Conservation (phyloP, 495 filamentous ascomycete genomes). For the Aspergillus cavernicola region DNA sequence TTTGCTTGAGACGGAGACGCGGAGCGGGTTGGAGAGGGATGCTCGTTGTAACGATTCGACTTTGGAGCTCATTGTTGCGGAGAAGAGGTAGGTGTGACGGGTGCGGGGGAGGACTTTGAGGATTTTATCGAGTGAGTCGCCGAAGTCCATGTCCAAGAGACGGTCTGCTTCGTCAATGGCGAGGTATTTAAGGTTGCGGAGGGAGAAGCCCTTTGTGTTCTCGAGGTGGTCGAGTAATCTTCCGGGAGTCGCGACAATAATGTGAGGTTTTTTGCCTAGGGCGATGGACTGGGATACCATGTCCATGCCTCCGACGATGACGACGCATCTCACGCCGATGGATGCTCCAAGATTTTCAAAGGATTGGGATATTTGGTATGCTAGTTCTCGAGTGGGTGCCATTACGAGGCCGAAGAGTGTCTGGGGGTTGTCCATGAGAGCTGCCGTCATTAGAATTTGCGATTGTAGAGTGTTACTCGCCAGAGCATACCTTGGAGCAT, state of each 20-base stretch:
- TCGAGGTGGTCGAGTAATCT: conserved; percentile 90
- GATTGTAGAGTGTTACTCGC: not conserved
- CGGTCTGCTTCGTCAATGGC: conserved; percentile 96
- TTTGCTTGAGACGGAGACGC: conserved; percentile 72
- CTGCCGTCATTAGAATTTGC: conserved; percentile 17
- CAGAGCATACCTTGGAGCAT: conserved; percentile 62
- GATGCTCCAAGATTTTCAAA: conserved; percentile 81
- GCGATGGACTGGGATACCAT: conserved; percentile 88
- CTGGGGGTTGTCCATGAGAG: conserved; percentile 77
- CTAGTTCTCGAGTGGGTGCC: conserved; percentile 88
- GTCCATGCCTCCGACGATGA: conserved; percentile 90
- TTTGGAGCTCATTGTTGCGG: conserved; percentile 88
- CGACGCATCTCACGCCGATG: conserved; percentile 73
- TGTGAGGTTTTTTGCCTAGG: conserved; percentile 86
- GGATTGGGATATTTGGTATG: conserved; percentile 79
- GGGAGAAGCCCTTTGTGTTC: conserved; percentile 91
- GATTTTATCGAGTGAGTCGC: conserved; percentile 86
- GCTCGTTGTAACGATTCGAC: conserved; percentile 90
- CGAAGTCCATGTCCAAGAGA: conserved; percentile 91
- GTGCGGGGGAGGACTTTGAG: conserved; percentile 73
- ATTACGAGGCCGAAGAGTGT: conserved; percentile 76
- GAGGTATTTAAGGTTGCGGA: conserved; percentile 74
- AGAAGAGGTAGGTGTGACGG: conserved; percentile 81
- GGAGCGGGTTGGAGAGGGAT: conserved; percentile 71
- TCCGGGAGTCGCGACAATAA: conserved; percentile 82